These are phyloP conservation scores for Beauveria sp. DNA, from an alignment of 2,329 filamentous ascomycete genomes.

Conservation along the genomic window DNA sequence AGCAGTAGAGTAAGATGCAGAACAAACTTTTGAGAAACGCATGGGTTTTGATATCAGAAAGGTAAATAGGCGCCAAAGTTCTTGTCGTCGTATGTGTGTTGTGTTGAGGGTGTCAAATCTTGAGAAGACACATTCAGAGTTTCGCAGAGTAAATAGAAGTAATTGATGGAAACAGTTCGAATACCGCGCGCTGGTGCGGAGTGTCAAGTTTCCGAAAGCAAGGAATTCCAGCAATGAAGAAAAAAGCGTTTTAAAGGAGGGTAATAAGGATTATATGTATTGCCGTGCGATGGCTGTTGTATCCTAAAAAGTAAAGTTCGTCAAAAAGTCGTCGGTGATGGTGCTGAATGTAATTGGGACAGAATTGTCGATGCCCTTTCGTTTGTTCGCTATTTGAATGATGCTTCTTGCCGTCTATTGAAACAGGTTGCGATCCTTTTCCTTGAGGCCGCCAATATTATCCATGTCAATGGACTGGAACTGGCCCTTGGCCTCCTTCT, in stretches of 20 bases:
- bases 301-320: conserved; percentile 13
- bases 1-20: background rate
- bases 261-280: conserved; percentile 11
- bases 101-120: background rate
- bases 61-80: background rate
- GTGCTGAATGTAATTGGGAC: conserved; percentile 8
- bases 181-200: background rate
- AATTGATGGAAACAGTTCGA: background rate
- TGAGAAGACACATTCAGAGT: background rate
- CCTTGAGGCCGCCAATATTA: conserved; percentile 86
- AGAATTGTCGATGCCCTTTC: background rate
- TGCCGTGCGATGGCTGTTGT: conserved; percentile 7
- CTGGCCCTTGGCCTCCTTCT: conserved; percentile 67
- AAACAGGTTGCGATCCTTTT: conserved; percentile 57
- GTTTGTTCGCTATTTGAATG: background rate
- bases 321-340: conserved; percentile 9
- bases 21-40: background rate
- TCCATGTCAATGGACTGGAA: conserved; percentile 96
- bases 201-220: background rate
- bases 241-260: conserved; percentile 9
- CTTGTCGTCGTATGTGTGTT: background rate
- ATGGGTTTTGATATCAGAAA: background rate
- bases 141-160: background rate
- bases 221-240: background rate
- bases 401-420: conserved; percentile 21